phyloP scores from a whole-genome alignment of 176 grass and related monocot genomes.

The Dendrocalamus sinicus region DNA sequence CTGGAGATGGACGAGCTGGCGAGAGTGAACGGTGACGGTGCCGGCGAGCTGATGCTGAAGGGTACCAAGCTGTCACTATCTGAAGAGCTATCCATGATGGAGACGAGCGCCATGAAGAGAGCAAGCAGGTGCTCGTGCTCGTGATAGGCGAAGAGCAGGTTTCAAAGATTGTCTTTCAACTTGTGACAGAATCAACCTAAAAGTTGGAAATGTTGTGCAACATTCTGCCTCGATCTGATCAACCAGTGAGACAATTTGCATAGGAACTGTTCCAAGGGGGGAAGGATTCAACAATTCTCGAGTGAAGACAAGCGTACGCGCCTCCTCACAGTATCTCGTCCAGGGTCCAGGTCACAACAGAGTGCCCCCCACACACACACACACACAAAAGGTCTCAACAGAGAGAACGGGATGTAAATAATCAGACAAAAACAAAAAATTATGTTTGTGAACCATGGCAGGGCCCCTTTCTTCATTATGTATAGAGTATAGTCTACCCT shows the following conservation, averaged over 20 bases:
- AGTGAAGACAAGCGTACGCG: neutral
- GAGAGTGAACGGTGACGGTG: neutral
- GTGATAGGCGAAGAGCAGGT: neutral
- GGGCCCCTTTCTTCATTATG: conserved; percentile 41
- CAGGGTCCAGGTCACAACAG: neutral
- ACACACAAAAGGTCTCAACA: too few species aligned
- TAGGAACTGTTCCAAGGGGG: too few species aligned
- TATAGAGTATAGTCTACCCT: conserved; percentile 37
- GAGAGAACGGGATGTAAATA: neutral
- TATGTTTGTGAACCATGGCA: neutral
- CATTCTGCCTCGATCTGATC: neutral
- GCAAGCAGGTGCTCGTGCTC: conserved; percentile 66
- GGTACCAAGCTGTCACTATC: conserved; percentile 50
- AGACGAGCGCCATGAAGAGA: conserved; percentile 71
- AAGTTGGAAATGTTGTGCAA: neutral
- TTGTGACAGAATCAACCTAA: neutral
- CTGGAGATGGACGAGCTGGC: conserved; percentile 45
- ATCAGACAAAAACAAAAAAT: neutral
- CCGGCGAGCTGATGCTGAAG: conserved; percentile 53
- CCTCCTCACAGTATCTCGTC: neutral
- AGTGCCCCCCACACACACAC: too few species aligned
- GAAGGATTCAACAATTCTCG: neutral
- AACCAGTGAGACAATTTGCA: neutral
- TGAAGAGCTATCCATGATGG: conserved; percentile 70
- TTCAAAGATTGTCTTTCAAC: neutral